Conservation (phyloP, 192 early-diverging fungal genomes). For the Spizellomyces punctatus region DNA sequence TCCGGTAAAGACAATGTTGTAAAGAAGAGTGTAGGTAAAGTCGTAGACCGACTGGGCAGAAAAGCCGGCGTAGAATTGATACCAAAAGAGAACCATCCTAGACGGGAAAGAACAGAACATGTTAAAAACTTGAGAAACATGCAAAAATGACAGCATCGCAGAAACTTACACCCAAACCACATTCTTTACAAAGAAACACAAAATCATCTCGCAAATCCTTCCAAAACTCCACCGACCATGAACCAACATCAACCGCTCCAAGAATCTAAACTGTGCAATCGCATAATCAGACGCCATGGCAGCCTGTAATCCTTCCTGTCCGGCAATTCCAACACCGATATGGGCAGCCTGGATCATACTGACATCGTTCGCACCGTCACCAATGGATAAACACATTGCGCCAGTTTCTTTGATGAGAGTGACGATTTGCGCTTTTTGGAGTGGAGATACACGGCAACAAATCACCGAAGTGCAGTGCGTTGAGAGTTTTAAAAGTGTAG, state of each 20-base stretch:
- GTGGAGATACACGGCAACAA: constrained; percentile 93
- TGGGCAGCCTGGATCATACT: constrained; percentile 98
- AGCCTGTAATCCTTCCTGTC: constrained; percentile 94
- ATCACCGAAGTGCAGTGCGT: constrained; percentile 85
- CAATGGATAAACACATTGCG: constrained; percentile 89
- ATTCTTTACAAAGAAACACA: constrained; percentile 96
- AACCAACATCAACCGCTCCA: constrained; percentile 82
- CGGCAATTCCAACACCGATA: constrained; percentile 91
- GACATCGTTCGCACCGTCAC: constrained; percentile 97
- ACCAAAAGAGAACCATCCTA: constrained; percentile 87
- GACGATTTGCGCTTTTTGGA: constrained; percentile 97
- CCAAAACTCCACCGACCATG: constrained; percentile 94
- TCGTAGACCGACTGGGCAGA: constrained; percentile 82
- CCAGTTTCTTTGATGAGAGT: constrained; percentile 74
- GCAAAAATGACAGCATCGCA: too few relatives aligned
- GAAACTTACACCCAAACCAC: constrained; percentile 70
- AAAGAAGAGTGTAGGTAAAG: constrained; percentile 80
- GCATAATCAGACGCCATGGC: constrained; percentile 92
- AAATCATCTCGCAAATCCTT: constrained; percentile 81
- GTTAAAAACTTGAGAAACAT: constrained; percentile 48
- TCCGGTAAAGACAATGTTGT: constrained; percentile 87
- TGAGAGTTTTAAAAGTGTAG: constrained; percentile 70
- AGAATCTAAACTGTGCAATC: constrained; percentile 86
- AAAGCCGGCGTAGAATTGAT: constrained; percentile 85
- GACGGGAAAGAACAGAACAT: constrained; percentile 44